Evolutionary conservation across 1,139 yeast genomes (phyloP), one percentile per base, ranked within the genome.

Genomic region (Debaryomycetaceae sp.): DNA sequence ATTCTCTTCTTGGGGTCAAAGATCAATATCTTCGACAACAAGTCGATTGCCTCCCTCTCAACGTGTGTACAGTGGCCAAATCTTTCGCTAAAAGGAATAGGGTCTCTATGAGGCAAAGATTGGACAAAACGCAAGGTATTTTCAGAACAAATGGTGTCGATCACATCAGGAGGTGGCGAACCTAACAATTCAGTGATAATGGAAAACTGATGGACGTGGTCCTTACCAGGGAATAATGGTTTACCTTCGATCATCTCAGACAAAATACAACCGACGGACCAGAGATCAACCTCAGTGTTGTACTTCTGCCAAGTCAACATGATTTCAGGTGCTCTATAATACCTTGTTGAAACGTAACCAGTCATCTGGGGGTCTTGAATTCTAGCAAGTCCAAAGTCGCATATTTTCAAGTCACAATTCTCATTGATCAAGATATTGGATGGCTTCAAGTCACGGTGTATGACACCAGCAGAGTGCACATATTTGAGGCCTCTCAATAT

Each of bases 161-260:
- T 91, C 33, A 93, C 98, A 63, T 91, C 98, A 40, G 83, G 83
- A 4, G 99, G 99, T 8, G 99, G 99, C 3, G 96, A 87, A 0
- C 99, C 99, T 52, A 93, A 75, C 51, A 93, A 76, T 70, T 95
- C 99, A 6, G 99, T 93, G 56, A 93, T 93, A 62, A 93, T 93
- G 34, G 96, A 86, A 62, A 95, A 93, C 72, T 93, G 99, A 66
- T 93, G 97, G 47, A 93, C 98, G 62, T 93, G 99, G 64, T 95
- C 99, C 64, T 89, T 90, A 42, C 99, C 99, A 0, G 99, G 99
- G 78, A 93, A 93, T 40, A 93, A 73, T 2, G 99, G 99, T 66
- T 90, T 91, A n/a, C 98, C 98, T 64, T 93, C 97, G 56, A 93
- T 87, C 97, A 95, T 93, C 66, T 93, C 99, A 9, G 98, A 96